Percentiles rank a stretch among this genome's conserved stretches.
phyloP scores from a whole-genome alignment of 306 rosid species.

The Quercus variabilis region DNA sequence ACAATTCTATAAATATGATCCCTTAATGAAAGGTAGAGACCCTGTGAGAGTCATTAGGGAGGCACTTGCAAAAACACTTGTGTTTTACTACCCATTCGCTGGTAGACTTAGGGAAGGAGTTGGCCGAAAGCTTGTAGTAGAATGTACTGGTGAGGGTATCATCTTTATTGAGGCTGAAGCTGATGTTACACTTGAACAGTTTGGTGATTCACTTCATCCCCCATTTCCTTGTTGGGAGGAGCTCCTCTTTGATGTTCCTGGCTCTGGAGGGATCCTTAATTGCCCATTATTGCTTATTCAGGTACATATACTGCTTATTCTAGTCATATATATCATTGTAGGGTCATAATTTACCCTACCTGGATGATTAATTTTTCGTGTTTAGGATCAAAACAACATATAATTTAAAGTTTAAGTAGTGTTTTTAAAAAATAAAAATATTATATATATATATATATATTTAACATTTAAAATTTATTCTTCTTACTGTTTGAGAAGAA shows the following conservation, averaged over 20 bases:
- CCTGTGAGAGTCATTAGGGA: constrained; percentile 26
- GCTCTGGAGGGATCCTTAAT: background rate
- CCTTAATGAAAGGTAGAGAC: constrained; percentile 32
- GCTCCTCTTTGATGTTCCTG: constrained; percentile 1
- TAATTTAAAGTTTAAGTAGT: too few relatives aligned
- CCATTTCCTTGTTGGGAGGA: constrained; percentile 1
- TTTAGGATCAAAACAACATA: too few relatives aligned
- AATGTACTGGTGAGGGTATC: background rate
- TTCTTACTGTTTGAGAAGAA: too few relatives aligned
- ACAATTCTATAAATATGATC: constrained; percentile 26
- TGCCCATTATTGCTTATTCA: constrained; percentile 1
- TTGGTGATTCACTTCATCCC: background rate
- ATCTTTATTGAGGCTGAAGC: too few relatives aligned
- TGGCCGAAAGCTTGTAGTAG: constrained; percentile 12
- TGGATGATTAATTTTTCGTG: too few relatives aligned
- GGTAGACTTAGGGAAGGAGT: constrained; percentile 36
- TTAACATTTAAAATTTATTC: too few relatives aligned
- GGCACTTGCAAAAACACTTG: constrained; percentile 29
- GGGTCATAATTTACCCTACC: background rate
- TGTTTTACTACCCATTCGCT: constrained; percentile 39
- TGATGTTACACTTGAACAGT: background rate
- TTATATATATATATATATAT: too few relatives aligned
- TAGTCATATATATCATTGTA: too few relatives aligned
- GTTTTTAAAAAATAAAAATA: too few relatives aligned
- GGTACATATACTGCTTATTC: background rate